These are phyloP conservation scores for Calonectria crousiana DNA, from an alignment of 2,329 filamentous ascomycete species.

Conservation along the genomic window DNA sequence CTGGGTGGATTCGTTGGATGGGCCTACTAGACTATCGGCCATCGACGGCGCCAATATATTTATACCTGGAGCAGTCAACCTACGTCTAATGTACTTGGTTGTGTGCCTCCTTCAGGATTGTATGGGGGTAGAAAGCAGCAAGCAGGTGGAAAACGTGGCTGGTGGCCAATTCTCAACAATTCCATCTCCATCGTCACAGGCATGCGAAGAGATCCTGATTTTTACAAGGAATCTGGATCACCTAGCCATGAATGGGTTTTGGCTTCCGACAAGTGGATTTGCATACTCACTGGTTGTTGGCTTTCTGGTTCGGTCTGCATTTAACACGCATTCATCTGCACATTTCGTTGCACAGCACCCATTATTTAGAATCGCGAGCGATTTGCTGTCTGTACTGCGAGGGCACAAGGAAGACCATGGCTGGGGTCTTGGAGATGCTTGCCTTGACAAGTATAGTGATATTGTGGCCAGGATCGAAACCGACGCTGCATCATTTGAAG, in stretches of 20 bases:
- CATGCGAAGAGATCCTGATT: neutral
- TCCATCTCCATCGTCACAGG: neutral
- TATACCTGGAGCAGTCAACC: neutral
- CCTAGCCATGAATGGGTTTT: neutral
- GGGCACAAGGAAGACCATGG: neutral
- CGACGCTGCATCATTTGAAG: neutral
- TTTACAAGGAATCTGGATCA: neutral
- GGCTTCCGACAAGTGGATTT: neutral
- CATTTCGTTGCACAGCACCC: neutral
- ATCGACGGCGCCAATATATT: neutral
- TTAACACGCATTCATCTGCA: neutral
- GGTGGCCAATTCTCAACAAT: neutral
- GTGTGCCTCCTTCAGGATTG: neutral
- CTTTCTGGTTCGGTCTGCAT: neutral
- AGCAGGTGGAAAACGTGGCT: neutral
- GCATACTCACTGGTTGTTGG: neutral
- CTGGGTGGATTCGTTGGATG: neutral
- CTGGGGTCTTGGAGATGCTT: neutral
- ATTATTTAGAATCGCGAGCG: neutral
- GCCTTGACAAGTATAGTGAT: neutral
- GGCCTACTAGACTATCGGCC: neutral
- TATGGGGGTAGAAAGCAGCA: neutral
- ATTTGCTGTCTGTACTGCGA: neutral
- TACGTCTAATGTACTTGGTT: neutral
- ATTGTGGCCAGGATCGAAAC: neutral